Conservation (phyloP, 345 rosid genomes). For the Cardamine occulta region DNA sequence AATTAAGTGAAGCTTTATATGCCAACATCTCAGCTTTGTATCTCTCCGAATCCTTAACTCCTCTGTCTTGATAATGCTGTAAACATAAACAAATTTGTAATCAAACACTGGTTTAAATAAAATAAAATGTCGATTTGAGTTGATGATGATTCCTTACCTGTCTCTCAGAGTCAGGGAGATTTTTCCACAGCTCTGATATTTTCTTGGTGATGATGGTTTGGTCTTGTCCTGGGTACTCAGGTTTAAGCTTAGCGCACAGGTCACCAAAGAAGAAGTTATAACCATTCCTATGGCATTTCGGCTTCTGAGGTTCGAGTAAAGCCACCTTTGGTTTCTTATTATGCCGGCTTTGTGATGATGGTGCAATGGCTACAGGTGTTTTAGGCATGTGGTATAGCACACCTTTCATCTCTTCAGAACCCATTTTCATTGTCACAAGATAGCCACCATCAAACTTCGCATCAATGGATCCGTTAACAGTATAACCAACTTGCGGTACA, state of each 20-base stretch:
- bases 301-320: conserved; percentile 57
- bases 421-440: conserved; percentile 68
- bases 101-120: background rate
- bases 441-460: conserved; percentile 89
- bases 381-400: conserved; percentile 77
- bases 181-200: conserved; percentile 72
- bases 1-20: conserved; percentile 53
- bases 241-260: conserved; percentile 64
- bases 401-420: conserved; percentile 68
- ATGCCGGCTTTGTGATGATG: conserved; percentile 47
- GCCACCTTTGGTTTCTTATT: conserved; percentile 59
- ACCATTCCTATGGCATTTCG: conserved; percentile 78
- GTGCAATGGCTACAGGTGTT: conserved; percentile 19
- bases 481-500: conserved; percentile 47
- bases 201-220: conserved; percentile 63
- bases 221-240: conserved; percentile 62
- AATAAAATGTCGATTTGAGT: background rate
- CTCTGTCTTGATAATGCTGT: conserved; percentile 78
- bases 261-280: conserved; percentile 79
- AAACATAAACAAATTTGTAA: background rate
- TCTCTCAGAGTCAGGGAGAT: conserved; percentile 72
- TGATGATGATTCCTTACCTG: conserved; percentile 49
- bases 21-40: conserved; percentile 71
- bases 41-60: conserved; percentile 73
- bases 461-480: conserved; percentile 71